These are phyloP conservation scores for Pleurotus salmoneostramineus DNA, from an alignment of 768 basidiomycete genomes.

Conservation along the genomic window DNA sequence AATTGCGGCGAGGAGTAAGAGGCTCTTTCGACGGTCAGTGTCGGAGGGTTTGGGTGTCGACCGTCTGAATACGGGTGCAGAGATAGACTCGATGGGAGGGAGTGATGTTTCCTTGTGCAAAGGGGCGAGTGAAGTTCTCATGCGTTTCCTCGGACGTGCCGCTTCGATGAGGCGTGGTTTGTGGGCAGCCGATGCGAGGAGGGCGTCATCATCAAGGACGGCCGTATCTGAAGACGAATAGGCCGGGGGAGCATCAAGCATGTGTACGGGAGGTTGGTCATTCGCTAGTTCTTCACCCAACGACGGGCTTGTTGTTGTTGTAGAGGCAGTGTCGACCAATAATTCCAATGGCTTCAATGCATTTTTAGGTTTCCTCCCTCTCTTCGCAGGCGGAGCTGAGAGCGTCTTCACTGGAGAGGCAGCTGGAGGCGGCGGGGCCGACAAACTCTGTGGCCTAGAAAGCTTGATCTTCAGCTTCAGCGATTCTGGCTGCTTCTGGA, in stretches of 20 bases:
- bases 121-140: constrained; percentile 1
- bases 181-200: constrained; percentile 7
- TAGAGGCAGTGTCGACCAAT: background rate
- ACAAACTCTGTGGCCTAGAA: constrained; percentile 17
- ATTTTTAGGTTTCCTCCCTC: background rate
- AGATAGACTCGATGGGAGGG: constrained; percentile 22
- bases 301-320: background rate
- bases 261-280: background rate
- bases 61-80: constrained; percentile 12
- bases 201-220: constrained; percentile 11
- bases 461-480: constrained; percentile 34
- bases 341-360: background rate
- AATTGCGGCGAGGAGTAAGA: constrained; percentile 44
- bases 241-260: constrained; percentile 14
- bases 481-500: constrained; percentile 27
- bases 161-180: background rate
- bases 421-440: constrained; percentile 17
- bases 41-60: background rate
- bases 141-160: constrained; percentile 8
- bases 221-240: constrained; percentile 27
- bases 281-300: background rate
- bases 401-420: constrained; percentile 19
- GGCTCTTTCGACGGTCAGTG: constrained; percentile 12
- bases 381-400: constrained; percentile 4
- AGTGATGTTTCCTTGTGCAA: constrained; percentile 18